These are phyloP conservation scores for Collybia sordida DNA, from an alignment of 768 basidiomycete genomes.

Conservation along the genomic window DNA sequence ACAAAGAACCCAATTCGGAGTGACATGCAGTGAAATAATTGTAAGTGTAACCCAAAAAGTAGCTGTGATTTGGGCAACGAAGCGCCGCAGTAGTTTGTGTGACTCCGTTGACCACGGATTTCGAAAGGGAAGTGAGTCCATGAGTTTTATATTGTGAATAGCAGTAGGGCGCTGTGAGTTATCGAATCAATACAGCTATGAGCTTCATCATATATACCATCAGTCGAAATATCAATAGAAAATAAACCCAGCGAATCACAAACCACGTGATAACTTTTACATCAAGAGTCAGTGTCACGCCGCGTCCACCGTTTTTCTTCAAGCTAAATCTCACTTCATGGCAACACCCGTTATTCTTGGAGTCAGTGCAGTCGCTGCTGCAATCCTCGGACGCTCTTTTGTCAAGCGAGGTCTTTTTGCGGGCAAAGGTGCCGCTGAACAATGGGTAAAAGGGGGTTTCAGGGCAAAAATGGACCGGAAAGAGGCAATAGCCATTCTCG, in stretches of 20 bases:
- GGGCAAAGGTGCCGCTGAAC: slow-evolving; percentile 64
- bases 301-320: not conserved
- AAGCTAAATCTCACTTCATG: slow-evolving; percentile 42
- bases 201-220: too few relatives aligned
- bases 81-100: too few relatives aligned
- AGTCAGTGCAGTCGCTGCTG: slow-evolving; percentile 75
- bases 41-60: too few relatives aligned
- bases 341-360: slow-evolving; percentile 78
- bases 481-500: slow-evolving; percentile 90
- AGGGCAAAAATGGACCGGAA: slow-evolving; percentile 93
- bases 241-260: not conserved
- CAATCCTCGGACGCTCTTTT: slow-evolving; percentile 70
- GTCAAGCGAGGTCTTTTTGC: slow-evolving; percentile 60
- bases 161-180: too few relatives aligned
- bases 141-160: too few relatives aligned
- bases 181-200: too few relatives aligned
- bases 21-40: too few relatives aligned
- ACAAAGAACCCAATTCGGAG: too few relatives aligned
- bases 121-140: too few relatives aligned
- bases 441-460: slow-evolving; percentile 95
- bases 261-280: not conserved
- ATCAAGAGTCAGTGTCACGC: not conserved
- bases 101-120: too few relatives aligned
- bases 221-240: too few relatives aligned
- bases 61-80: too few relatives aligned